Evolutionary conservation across 768 basidiomycete species (phyloP).

Genomic region (Termitomyces heimii): DNA sequence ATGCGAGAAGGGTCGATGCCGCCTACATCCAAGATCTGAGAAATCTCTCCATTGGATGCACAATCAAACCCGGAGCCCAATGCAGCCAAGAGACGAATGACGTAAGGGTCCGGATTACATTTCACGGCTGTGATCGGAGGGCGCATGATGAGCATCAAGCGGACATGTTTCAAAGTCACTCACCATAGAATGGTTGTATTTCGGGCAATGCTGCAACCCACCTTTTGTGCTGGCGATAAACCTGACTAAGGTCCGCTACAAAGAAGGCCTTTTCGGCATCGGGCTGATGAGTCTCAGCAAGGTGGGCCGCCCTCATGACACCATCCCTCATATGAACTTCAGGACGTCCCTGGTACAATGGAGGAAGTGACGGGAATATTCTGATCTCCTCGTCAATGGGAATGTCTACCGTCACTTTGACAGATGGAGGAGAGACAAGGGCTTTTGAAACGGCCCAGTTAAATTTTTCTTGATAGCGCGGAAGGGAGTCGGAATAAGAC

Average conservation of each 20-base stretch:
- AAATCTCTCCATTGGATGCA: conserved; percentile 92
- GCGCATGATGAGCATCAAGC: conserved; percentile 3
- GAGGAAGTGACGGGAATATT: conserved; percentile 60
- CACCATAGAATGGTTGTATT: conserved; percentile 93
- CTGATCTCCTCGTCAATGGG: conserved; percentile 25
- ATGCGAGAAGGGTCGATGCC: conserved; percentile 76
- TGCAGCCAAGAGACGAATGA: conserved; percentile 84
- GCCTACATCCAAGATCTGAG: conserved; percentile 66
- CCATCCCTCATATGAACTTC: conserved; percentile 72
- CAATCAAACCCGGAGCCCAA: conserved; percentile 96
- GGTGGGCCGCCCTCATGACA: conserved; percentile 58
- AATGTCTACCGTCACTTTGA: conserved; percentile 27
- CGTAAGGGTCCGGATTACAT: conserved; percentile 96
- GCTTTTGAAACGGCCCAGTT: conserved; percentile 53
- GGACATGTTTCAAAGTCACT: conserved; percentile 19
- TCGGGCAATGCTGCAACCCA: conserved; percentile 77
- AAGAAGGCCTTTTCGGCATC: conserved; percentile 95
- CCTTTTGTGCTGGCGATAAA: conserved; percentile 78
- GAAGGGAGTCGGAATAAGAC: conserved; percentile 16
- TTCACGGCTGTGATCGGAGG: conserved; percentile 68
- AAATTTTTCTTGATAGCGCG: conserved; percentile 21
- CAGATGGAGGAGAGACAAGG: conserved; percentile 40
- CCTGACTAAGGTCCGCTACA: conserved; percentile 86
- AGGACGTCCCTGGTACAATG: conserved; percentile 61
- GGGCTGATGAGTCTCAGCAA: conserved; percentile 44